phyloP scores from a whole-genome alignment of 371 early-diverging fungal genomes.

The Mortierella sp. region DNA sequence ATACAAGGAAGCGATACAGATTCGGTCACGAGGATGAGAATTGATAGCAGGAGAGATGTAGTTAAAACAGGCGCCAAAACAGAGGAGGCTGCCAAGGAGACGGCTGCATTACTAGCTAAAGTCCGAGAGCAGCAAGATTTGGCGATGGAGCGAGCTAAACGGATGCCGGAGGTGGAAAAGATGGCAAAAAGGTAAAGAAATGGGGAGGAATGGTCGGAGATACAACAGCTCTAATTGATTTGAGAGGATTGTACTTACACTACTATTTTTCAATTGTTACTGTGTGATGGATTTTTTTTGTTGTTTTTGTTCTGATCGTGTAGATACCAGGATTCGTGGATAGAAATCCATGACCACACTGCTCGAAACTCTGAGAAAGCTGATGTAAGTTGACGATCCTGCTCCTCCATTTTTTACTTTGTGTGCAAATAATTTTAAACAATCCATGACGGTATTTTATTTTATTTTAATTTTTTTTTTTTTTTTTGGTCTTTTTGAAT shows the following conservation, averaged over 20 bases:
- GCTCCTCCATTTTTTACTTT: background rate
- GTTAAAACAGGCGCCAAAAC: conserved; percentile 24
- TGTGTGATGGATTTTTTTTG: background rate
- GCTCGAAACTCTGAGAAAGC: conserved; percentile 41
- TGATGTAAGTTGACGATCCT: conserved; percentile 25
- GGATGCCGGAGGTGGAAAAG: conserved; percentile 43
- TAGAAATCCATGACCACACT: conserved; percentile 46
- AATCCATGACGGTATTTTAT: no score
- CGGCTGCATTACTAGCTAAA: conserved; percentile 31
- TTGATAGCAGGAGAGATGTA: background rate
- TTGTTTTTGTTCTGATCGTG: background rate
- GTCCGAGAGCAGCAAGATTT: conserved; percentile 31
- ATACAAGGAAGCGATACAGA: conserved; percentile 8
- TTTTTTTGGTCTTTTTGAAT: no score
- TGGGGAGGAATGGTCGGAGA: no score
- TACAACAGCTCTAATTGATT: background rate
- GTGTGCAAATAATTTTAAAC: no score
- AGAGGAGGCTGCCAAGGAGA: conserved; percentile 41
- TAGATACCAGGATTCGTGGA: conserved; percentile 57
- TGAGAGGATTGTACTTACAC: background rate
- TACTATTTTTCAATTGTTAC: no score
- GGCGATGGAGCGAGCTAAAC: conserved; percentile 18
- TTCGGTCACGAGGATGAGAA: conserved; percentile 1
- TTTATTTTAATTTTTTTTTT: no score
- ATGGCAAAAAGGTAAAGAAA: conserved; percentile 40